These are phyloP conservation scores for Clonostachys chloroleuca DNA, from an alignment of 2,329 filamentous ascomycete species.

Conservation along the genomic window DNA sequence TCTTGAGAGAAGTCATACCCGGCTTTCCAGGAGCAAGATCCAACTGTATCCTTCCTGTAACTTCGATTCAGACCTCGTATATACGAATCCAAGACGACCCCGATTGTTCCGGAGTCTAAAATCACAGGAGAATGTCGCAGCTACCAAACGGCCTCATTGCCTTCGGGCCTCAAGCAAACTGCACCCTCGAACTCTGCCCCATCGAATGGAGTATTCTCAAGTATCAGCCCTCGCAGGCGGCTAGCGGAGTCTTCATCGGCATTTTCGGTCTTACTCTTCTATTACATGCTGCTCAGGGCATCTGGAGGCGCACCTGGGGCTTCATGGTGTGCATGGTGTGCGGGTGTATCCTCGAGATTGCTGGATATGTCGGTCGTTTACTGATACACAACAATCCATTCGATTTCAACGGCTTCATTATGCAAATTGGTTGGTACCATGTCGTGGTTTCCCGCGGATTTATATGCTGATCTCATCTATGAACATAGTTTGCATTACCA, in stretches of 20 bases:
- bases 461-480: not conserved
- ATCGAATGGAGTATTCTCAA: conserved; percentile 31
- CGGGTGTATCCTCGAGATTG: conserved; percentile 51
- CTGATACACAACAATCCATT: conserved; percentile 48
- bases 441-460: too few species aligned
- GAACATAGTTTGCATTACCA: conserved; percentile 19
- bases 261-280: conserved; percentile 36
- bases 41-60: too few species aligned
- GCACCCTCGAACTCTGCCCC: conserved; percentile 39
- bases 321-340: conserved; percentile 43
- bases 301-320: conserved; percentile 30
- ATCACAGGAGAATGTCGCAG: not conserved
- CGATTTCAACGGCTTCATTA: conserved; percentile 51
- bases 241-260: conserved; percentile 38
- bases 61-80: too few species aligned
- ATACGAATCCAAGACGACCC: too few species aligned
- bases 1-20: too few species aligned
- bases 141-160: conserved; percentile 9
- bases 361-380: conserved; percentile 57
- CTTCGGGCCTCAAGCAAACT: conserved; percentile 38
- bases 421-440: conserved; percentile 53
- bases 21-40: too few species aligned
- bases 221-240: conserved; percentile 33
- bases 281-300: conserved; percentile 29
- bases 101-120: too few species aligned